phyloP scores from a whole-genome alignment of 805 yeast species.

The Saturnispora sanitii region DNA sequence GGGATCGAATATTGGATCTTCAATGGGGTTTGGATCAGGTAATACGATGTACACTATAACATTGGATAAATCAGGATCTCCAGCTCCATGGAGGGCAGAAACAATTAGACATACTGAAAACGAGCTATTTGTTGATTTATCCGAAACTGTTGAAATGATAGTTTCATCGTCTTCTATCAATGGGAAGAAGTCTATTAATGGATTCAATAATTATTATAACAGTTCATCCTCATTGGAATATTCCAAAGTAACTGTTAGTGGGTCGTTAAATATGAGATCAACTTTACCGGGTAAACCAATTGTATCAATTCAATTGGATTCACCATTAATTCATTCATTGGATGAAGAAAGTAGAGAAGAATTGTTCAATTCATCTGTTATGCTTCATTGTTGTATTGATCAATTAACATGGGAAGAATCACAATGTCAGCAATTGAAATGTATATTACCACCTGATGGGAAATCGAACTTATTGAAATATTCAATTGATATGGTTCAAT shows the following conservation, averaged over 20 bases:
- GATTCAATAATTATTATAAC: not conserved
- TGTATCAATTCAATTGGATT: conserved; percentile 45
- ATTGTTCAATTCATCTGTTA: conserved; percentile 11
- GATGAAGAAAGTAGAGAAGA: conserved; percentile 1
- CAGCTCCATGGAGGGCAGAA: conserved; percentile 70
- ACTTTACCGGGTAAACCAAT: conserved; percentile 73
- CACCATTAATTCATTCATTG: conserved; percentile 24
- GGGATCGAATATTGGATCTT: conserved; percentile 10
- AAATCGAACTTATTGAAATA: conserved; percentile 53
- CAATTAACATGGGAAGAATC: conserved; percentile 31
- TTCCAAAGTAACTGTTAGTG: conserved; percentile 46
- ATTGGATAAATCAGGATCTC: conserved; percentile 28
- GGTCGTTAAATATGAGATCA: conserved; percentile 52
- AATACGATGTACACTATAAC: conserved; percentile 13
- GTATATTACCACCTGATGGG: conserved; percentile 92
- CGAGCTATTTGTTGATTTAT: conserved; percentile 78
- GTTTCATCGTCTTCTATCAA: conserved; percentile 28
- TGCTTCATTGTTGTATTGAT: conserved; percentile 64
- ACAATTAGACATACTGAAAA: conserved; percentile 67
- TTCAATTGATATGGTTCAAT: conserved; percentile 39
- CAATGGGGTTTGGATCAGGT: conserved; percentile 6
- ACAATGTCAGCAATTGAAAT: conserved; percentile 43
- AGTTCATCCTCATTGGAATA: conserved; percentile 21
- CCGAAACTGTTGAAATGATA: conserved; percentile 53
- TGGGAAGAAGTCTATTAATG: not conserved